Evolutionary conservation across 495 filamentous ascomycete genomes (phyloP).

Genomic region (Podospora australis): DNA sequence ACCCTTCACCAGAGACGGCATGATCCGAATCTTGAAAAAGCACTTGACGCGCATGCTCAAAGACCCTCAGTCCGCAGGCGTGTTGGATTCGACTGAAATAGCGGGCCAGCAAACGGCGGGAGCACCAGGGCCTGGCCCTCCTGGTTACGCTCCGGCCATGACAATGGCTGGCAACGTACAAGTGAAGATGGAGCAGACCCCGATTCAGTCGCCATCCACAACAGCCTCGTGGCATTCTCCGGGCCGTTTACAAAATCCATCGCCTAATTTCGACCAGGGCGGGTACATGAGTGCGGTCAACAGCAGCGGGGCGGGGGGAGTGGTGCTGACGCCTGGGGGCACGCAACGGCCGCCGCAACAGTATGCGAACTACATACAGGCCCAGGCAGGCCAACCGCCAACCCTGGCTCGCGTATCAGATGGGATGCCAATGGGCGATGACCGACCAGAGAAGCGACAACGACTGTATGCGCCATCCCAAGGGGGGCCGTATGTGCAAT

Average conservation of each 20-base stretch:
- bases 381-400: slow-evolving; percentile 19
- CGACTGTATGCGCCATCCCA: slow-evolving; percentile 32
- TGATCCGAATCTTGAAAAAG: slow-evolving; percentile 84
- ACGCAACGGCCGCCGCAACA: slow-evolving; percentile 25
- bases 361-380: slow-evolving; percentile 26
- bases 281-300: slow-evolving; percentile 35
- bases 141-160: slow-evolving; percentile 10
- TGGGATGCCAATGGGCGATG: no score
- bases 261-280: slow-evolving; percentile 46
- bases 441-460: slow-evolving; percentile 32
- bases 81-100: slow-evolving; percentile 9
- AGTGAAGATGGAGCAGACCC: slow-evolving; percentile 77
- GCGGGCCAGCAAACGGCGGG: slow-evolving; percentile 11
- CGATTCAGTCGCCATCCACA: slow-evolving; percentile 66
- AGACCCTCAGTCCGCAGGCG: slow-evolving; percentile 30
- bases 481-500: slow-evolving; percentile 8
- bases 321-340: slow-evolving; percentile 40
- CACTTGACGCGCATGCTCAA: slow-evolving; percentile 70
- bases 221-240: slow-evolving; percentile 71
- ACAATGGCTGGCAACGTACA: slow-evolving; percentile 35
- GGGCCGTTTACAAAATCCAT: slow-evolving; percentile 50
- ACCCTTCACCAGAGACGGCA: slow-evolving; percentile 92
- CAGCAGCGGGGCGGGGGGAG: slow-evolving; percentile 30
- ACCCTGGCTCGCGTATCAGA: no score
- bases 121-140: slow-evolving; percentile 15